A percentile compares a stretch with the other conserved stretches of the same genome.
These are phyloP conservation scores for Sorghum bicolor DNA, from an alignment of 176 grass and related monocot species.

Conservation along the genomic window DNA sequence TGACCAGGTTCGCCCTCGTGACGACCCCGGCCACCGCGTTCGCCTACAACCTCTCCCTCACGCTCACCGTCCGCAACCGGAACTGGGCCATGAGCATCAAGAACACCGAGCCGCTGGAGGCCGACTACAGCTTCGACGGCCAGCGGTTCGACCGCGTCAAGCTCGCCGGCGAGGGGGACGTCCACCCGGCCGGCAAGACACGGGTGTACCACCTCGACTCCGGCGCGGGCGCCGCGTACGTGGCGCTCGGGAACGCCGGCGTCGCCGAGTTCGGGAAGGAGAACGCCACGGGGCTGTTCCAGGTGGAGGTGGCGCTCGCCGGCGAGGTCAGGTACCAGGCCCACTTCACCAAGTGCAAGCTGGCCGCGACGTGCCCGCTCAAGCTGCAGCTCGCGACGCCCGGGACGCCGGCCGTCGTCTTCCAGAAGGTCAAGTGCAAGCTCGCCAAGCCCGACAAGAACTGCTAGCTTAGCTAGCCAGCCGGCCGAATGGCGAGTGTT, in stretches of 20 bases:
- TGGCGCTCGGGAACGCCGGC: background rate
- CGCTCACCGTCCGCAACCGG: constrained; percentile 20
- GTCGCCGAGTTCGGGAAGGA: constrained; percentile 6
- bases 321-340: background rate
- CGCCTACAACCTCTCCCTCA: constrained; percentile 23
- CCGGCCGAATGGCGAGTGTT: background rate
- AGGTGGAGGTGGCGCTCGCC: constrained; percentile 18
- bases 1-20: constrained; percentile 21
- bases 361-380: background rate
- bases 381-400: constrained; percentile 7
- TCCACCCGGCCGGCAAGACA: background rate
- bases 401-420: background rate
- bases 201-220: background rate
- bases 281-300: constrained; percentile 21
- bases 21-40: background rate
- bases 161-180: background rate
- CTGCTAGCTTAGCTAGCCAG: background rate
- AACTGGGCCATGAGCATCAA: constrained; percentile 20
- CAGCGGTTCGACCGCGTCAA: constrained; percentile 14
- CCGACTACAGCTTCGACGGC: background rate
- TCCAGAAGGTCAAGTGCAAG: constrained; percentile 21
- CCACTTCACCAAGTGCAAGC: background rate
- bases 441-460: constrained; percentile 3
- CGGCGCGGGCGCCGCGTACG: background rate
- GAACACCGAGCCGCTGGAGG: constrained; percentile 3